Evolutionary conservation across 1,139 yeast species (phyloP).

Genomic region (Meyerozyma elateridarum): DNA sequence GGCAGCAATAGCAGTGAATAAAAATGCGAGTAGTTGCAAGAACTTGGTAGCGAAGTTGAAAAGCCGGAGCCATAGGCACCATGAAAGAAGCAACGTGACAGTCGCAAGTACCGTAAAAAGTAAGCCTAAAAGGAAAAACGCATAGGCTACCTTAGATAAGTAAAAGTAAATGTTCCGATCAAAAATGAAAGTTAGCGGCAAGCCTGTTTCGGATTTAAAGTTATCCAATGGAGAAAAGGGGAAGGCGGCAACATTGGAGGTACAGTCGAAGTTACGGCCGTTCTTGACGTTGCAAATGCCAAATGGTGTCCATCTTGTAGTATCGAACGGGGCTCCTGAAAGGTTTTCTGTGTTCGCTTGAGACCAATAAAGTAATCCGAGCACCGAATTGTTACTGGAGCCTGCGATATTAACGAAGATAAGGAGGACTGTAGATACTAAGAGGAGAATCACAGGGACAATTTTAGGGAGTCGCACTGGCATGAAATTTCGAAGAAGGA

Average conservation of each 20-base stretch:
- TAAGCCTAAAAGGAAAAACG: conserved; percentile 58
- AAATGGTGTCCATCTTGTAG: conserved; percentile 72
- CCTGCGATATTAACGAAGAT: conserved; percentile 67
- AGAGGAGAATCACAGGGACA: conserved; percentile 27
- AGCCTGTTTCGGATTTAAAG: conserved; percentile 37
- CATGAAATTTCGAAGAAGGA: no score
- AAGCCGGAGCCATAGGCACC: conserved; percentile 17
- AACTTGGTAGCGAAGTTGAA: conserved; percentile 25
- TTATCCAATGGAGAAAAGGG: conserved; percentile 64
- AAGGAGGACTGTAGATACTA: conserved; percentile 48
- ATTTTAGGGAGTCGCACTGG: conserved; percentile 16
- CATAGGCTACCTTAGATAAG: conserved; percentile 63
- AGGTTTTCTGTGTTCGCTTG: conserved; percentile 62
- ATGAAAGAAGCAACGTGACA: conserved; percentile 28
- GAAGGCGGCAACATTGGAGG: conserved; percentile 48
- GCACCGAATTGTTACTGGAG: conserved; percentile 27
- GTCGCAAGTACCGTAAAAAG: conserved; percentile 51
- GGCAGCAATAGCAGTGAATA: conserved; percentile 57
- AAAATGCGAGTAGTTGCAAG: conserved; percentile 31
- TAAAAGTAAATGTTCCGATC: conserved; percentile 53
- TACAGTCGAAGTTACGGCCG: conserved; percentile 42
- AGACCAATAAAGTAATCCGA: conserved; percentile 54
- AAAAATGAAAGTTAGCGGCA: conserved; percentile 46
- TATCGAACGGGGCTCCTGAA: conserved; percentile 37
- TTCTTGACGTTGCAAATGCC: conserved; percentile 48